Conservation (phyloP, 768 basidiomycete species). For the Lepiota brunneoincarnata region DNA sequence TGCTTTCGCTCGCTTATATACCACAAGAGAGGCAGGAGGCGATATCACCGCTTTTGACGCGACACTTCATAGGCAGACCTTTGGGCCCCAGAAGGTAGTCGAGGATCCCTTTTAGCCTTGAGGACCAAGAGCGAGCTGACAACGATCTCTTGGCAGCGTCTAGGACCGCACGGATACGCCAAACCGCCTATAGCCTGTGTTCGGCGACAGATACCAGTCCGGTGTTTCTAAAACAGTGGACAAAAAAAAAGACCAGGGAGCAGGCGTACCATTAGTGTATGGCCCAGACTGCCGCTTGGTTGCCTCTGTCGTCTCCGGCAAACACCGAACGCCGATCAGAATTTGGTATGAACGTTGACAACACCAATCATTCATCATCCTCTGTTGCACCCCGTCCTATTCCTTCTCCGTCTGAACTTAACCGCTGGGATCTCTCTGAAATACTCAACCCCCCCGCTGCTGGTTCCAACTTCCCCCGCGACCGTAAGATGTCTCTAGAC, state of each 20-base stretch:
- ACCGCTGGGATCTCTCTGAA: constrained; percentile 40
- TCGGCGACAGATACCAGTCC: not conserved
- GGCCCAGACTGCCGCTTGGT: constrained; percentile 4
- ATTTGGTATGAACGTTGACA: constrained; percentile 28
- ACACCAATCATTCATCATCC: constrained; percentile 20
- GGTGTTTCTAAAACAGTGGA: not conserved
- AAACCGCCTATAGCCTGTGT: too few relatives aligned
- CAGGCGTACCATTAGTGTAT: not conserved
- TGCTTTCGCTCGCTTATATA: not conserved
- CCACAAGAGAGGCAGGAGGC: not conserved
- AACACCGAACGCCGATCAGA: constrained; percentile 54
- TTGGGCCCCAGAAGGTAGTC: constrained; percentile 1
- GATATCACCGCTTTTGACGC: constrained; percentile 3
- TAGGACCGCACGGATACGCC: not conserved
- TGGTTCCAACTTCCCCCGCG: constrained; percentile 22
- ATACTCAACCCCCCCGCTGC: constrained; percentile 39
- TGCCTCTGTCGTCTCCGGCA: constrained; percentile 16
- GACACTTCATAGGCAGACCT: not conserved
- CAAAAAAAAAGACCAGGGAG: not conserved
- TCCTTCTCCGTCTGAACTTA: constrained; percentile 30
- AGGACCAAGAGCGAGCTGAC: not conserved
- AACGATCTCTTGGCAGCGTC: not conserved
- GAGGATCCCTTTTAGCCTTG: not conserved
- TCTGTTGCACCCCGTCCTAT: constrained; percentile 33
- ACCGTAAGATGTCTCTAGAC: constrained; percentile 53